These are phyloP conservation scores for Penicillium daleae DNA, from an alignment of 495 filamentous ascomycete species.

Conservation along the genomic window DNA sequence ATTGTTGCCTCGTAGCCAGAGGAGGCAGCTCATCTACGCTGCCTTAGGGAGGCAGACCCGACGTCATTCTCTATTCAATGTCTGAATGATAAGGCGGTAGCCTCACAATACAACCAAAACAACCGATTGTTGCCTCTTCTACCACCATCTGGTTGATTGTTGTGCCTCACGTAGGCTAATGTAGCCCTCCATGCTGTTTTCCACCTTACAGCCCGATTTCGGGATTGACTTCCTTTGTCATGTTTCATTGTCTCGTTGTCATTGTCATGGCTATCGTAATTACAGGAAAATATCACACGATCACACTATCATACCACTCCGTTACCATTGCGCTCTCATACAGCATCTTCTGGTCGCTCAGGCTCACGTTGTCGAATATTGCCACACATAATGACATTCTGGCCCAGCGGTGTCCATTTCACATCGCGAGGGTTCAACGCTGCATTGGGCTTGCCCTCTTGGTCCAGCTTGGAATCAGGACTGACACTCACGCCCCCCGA, in stretches of 20 bases:
- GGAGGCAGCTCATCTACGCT: too few species aligned
- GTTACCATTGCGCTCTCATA: not conserved
- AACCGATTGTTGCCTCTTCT: not conserved
- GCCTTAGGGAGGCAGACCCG: too few species aligned
- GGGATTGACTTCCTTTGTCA: not conserved
- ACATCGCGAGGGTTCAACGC: conserved; percentile 67
- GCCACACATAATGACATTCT: conserved; percentile 79
- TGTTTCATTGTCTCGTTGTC: conserved; percentile 1
- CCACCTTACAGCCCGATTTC: not conserved
- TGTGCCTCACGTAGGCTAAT: not conserved
- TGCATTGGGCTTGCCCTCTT: conserved; percentile 53
- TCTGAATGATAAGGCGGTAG: too few species aligned
- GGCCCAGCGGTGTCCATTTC: conserved; percentile 71
- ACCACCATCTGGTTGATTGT: not conserved
- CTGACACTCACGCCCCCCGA: conserved; percentile 74
- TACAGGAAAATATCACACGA: not conserved
- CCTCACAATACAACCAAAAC: too few species aligned
- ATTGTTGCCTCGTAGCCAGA: too few species aligned
- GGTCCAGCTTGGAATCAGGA: conserved; percentile 56
- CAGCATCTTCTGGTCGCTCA: conserved; percentile 4
- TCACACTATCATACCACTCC: not conserved
- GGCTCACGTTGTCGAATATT: conserved; percentile 42
- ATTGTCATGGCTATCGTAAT: conserved; percentile 9
- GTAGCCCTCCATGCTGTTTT: too few species aligned
- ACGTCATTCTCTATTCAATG: too few species aligned